These are phyloP conservation scores for Aureobasidium subglaciale DNA, from an alignment of 2,329 filamentous ascomycete species.

Conservation along the genomic window DNA sequence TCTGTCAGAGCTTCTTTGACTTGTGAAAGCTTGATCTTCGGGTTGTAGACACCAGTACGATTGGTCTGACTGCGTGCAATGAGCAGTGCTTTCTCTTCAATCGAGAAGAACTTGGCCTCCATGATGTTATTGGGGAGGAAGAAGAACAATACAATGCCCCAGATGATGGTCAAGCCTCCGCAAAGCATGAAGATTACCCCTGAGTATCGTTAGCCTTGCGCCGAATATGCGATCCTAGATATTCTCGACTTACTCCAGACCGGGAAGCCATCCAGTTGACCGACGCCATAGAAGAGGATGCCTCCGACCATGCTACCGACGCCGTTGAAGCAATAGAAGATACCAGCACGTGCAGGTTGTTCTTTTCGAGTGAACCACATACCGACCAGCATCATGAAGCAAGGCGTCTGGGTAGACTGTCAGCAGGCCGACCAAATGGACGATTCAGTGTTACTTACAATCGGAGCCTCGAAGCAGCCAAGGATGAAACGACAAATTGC, in stretches of 20 bases:
- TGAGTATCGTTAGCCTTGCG: conserved; percentile 48
- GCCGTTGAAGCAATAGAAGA: conserved; percentile 69
- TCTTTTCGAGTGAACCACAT: conserved; percentile 63
- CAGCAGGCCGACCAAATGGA: neutral
- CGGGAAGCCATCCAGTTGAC: conserved; percentile 26
- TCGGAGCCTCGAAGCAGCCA: conserved; percentile 63
- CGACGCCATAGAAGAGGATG: conserved; percentile 52
- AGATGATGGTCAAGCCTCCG: conserved; percentile 55
- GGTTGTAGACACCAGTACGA: conserved; percentile 40
- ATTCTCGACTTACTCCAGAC: conserved; percentile 20
- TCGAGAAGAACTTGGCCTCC: conserved; percentile 60
- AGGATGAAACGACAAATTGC: conserved; percentile 57
- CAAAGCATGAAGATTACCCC: conserved; percentile 60
- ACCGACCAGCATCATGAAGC: conserved; percentile 58
- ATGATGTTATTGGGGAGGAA: conserved; percentile 64
- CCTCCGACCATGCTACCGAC: conserved; percentile 64
- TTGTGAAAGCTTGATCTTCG: conserved; percentile 45
- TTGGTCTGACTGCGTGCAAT: conserved; percentile 38
- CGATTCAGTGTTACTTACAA: conserved; percentile 30
- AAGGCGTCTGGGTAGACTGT: conserved; percentile 42
- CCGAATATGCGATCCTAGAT: neutral
- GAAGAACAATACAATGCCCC: conserved; percentile 53
- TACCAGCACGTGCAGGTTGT: conserved; percentile 25
- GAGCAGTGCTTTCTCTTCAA: conserved; percentile 45
- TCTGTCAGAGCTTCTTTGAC: conserved; percentile 54